Evolutionary conservation across 495 filamentous ascomycete genomes (phyloP).

Genomic region (Umbilicaria muhlenbergii): DNA sequence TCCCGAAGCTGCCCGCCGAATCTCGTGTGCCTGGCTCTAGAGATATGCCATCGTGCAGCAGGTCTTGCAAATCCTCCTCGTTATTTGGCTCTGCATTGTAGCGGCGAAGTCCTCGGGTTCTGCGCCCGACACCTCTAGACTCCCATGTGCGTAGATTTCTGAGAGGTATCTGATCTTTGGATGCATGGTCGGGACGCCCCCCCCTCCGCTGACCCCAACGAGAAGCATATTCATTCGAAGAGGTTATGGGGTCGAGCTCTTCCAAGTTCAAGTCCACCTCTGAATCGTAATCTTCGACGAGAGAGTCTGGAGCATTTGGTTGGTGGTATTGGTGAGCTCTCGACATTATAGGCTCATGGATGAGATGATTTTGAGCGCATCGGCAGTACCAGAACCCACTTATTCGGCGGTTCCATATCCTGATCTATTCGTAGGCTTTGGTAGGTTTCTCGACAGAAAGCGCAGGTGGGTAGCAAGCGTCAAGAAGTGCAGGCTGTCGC

Average conservation of each 20-base stretch:
- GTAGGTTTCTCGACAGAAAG: too few relatives aligned
- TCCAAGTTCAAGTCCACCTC: slow-evolving; percentile 52
- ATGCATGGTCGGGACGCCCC: slow-evolving; percentile 27
- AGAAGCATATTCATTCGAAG: slow-evolving; percentile 17
- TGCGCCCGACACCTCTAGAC: slow-evolving; percentile 41
- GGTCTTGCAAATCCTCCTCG: slow-evolving; percentile 38
- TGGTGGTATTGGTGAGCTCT: slow-evolving; percentile 24
- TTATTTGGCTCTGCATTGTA: neutral
- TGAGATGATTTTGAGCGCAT: too few relatives aligned
- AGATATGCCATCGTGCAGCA: slow-evolving; percentile 38
- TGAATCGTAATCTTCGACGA: slow-evolving; percentile 39
- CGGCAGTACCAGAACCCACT: too few relatives aligned
- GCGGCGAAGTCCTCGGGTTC: too few relatives aligned
- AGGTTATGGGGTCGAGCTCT: slow-evolving; percentile 49
- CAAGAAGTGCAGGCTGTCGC: too few relatives aligned
- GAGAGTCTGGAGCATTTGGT: slow-evolving; percentile 33
- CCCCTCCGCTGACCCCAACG: slow-evolving; percentile 22
- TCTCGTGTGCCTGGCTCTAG: slow-evolving; percentile 29
- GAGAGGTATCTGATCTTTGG: slow-evolving; percentile 46
- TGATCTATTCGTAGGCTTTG: too few relatives aligned
- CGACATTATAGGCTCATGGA: slow-evolving; percentile 6
- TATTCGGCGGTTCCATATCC: too few relatives aligned
- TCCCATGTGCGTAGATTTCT: slow-evolving; percentile 54
- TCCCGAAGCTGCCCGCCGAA: slow-evolving; percentile 32
- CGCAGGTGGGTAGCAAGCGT: too few relatives aligned